A percentile compares a stretch with the other conserved stretches of the same genome.
These are phyloP conservation scores for Craterostigma plantagineum DNA, from an alignment of 257 asterid species.

Conservation along the genomic window DNA sequence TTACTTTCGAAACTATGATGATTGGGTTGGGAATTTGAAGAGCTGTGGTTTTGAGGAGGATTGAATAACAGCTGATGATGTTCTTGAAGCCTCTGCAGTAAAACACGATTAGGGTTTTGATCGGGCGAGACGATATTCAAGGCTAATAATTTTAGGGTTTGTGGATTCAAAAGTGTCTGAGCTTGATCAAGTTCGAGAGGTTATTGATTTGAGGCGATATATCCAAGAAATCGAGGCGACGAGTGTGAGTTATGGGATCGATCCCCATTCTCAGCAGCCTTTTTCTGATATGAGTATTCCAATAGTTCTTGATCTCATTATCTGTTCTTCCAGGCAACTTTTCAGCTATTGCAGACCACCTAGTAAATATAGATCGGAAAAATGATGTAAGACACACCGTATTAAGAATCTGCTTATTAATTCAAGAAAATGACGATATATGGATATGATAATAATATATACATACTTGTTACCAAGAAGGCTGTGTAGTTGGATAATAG, in stretches of 20 bases:
- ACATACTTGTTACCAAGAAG: slow-evolving; percentile 2
- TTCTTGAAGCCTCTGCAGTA: background rate
- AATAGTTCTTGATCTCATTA: slow-evolving; percentile 6
- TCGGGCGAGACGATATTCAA: background rate
- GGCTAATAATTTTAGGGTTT: background rate
- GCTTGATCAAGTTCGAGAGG: background rate
- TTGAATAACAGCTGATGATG: background rate
- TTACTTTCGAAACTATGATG: background rate
- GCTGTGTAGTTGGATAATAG: slow-evolving; percentile 3
- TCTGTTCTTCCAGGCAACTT: slow-evolving; percentile 3
- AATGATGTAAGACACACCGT: background rate
- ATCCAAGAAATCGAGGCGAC: slow-evolving; percentile 1
- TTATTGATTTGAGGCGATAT: background rate
- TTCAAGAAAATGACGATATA: background rate
- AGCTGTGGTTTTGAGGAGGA: background rate
- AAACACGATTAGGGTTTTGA: background rate
- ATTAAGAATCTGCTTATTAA: background rate
- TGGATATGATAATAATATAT: background rate
- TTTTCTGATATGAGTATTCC: slow-evolving; percentile 5
- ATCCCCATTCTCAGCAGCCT: background rate
- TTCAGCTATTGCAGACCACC: slow-evolving; percentile 5
- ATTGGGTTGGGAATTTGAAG: background rate
- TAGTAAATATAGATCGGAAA: background rate
- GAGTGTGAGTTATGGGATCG: slow-evolving; percentile 2
- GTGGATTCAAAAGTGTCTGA: slow-evolving; percentile 1